Base-by-base conservation (phyloP, 805 yeast genomes). In the Sugiyamaella boreocaroliniensis region DNA sequence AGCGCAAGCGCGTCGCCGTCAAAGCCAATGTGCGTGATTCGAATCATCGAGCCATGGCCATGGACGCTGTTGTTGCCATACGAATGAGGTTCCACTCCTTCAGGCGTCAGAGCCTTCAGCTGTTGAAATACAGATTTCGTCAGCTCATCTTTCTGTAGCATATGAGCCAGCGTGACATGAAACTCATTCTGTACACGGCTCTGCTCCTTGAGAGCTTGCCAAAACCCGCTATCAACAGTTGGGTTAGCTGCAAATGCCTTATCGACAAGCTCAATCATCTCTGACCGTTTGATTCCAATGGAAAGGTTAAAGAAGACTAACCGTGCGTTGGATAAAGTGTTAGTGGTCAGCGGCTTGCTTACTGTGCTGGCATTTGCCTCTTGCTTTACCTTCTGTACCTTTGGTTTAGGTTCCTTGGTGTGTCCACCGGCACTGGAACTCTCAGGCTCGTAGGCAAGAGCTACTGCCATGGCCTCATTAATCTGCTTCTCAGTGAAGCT, bases 401-500 rank as follows among this genome's bases (percentile, higher is more conserved):
- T 34, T 15, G 14, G 8, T 43, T 43, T 45, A 20, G 18, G 43
- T 10, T 10, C 11, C 18, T 19, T 37, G 29, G 14, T 15, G 45
- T 50, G 60, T 9, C 53, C 53, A 37, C 72, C 61, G 3, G 58
- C 55, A 48, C 76, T 78, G 26, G 71, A 71, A 14, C 75, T 66
- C 14, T 72, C 65, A 1, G 95, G 89, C 45, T 71, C 73, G 67
- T 80, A 83, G 0, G 61, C 54, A 22, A 80, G 64, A 0, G 93
- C 89, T 12, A 61, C 58, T 9, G 70, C 54, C 55, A 83, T 81
- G 0, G 89, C 85, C 0, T 43, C 58, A 0, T 67, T 57, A 29
- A 82, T 65, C 10, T 69, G 70, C 0, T 65, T 71, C 0, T 72
- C 75, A 0, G 76, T 52, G 3, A 83, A 83, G 5, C 61, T 55